A percentile compares a stretch with the other conserved stretches of the same genome.
phyloP scores from a whole-genome alignment of 176 grass and related monocot genomes.

The Oryza officinalis region DNA sequence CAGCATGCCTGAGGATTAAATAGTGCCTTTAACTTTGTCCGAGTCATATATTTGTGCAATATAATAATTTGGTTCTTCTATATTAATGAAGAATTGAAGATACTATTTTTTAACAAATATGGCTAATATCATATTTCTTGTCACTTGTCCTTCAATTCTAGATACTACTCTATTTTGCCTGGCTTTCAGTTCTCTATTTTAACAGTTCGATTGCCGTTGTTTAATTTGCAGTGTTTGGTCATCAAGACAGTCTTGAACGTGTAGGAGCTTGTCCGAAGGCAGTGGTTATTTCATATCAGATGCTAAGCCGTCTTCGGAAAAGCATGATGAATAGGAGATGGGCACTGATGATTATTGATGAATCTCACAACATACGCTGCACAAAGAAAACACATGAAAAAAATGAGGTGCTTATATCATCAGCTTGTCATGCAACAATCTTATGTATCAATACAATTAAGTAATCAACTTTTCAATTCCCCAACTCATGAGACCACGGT shows the following conservation, averaged over 20 bases:
- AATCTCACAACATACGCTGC: conserved; percentile 98
- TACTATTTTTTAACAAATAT: conserved; percentile 9
- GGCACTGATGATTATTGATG: conserved; percentile 93
- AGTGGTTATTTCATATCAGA: conserved; percentile 88
- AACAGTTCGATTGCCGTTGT: conserved; percentile 27
- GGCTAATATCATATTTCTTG: neutral
- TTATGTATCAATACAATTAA: neutral
- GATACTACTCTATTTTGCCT: conserved; percentile 24
- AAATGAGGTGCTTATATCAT: conserved; percentile 55
- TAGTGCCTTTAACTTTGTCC: neutral
- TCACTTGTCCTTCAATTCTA: conserved; percentile 10
- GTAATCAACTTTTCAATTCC: neutral
- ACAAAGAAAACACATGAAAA: conserved; percentile 65
- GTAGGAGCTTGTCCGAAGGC: conserved; percentile 66
- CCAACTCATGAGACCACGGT: conserved; percentile 4
- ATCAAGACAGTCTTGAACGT: conserved; percentile 78
- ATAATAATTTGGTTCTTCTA: neutral
- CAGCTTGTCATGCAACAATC: conserved; percentile 4
- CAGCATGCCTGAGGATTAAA: neutral
- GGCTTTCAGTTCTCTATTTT: conserved; percentile 12
- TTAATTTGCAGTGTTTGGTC: conserved; percentile 79
- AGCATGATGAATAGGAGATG: conserved; percentile 72
- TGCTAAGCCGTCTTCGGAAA: conserved; percentile 72
- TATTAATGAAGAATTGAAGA: neutral
- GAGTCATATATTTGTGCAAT: conserved; percentile 7